Evolutionary conservation across 176 grass and related monocot genomes (phyloP).

Genomic region (Oryza australiensis): DNA sequence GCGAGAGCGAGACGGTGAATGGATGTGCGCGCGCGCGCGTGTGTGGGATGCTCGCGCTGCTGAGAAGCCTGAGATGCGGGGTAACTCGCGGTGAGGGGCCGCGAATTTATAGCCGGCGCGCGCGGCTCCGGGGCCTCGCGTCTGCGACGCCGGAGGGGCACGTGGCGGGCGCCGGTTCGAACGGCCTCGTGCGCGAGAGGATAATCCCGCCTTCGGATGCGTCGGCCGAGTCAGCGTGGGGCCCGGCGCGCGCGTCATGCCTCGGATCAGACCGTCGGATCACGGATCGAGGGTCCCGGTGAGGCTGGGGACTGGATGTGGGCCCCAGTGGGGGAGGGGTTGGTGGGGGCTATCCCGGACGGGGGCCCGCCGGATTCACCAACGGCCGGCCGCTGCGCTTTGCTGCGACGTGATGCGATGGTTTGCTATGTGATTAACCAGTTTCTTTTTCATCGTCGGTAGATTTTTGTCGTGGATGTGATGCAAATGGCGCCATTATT

Average conservation of each 20-base stretch:
- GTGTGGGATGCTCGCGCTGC: background rate
- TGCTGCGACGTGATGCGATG: background rate
- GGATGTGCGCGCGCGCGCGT: background rate
- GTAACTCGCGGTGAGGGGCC: background rate
- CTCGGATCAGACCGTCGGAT: background rate
- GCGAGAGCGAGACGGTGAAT: background rate
- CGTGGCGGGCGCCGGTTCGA: background rate
- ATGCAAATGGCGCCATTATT: slow-evolving; percentile 31
- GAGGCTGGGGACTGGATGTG: background rate
- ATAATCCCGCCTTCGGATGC: slow-evolving; percentile 41
- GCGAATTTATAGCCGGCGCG: slow-evolving; percentile 50
- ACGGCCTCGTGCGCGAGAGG: background rate
- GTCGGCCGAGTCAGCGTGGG: slow-evolving; percentile 52
- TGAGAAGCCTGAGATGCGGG: slow-evolving; percentile 37
- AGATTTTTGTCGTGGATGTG: slow-evolving; percentile 22
- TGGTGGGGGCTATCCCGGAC: background rate
- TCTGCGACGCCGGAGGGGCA: background rate
- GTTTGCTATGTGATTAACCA: background rate
- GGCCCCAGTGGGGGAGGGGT: background rate
- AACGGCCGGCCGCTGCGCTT: slow-evolving; percentile 25
- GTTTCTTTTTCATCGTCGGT: background rate
- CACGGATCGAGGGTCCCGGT: fast-evolving
- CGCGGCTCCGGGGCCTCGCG: slow-evolving; percentile 79
- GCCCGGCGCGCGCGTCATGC: background rate
- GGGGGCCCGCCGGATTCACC: slow-evolving; percentile 37